phyloP scores from a whole-genome alignment of 1,139 yeast species.

The Diutina sp. region DNA sequence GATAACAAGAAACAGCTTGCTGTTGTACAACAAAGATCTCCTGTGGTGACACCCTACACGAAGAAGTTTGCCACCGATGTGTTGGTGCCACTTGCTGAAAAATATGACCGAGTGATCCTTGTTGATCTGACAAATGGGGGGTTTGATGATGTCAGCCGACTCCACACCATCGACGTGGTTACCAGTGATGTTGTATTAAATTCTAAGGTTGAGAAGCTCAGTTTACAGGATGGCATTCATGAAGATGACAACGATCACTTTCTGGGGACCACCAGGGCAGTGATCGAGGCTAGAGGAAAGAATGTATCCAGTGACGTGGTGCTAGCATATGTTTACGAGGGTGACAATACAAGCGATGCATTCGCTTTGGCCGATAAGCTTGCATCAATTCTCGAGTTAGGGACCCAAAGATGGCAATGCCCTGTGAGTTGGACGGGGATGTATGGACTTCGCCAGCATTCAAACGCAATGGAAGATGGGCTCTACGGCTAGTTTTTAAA shows the following conservation, averaged over 20 bases:
- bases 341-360: conserved; percentile 77
- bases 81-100: conserved; percentile 33
- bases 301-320: background rate
- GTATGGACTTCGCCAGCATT: conserved; percentile 62
- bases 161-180: conserved; percentile 7
- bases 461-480: conserved; percentile 66
- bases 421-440: conserved; percentile 82
- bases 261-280: background rate
- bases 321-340: conserved; percentile 62
- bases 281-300: background rate
- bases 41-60: conserved; percentile 57
- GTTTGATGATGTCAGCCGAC: conserved; percentile 20
- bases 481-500: conserved; percentile 37
- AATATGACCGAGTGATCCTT: conserved; percentile 37
- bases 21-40: conserved; percentile 72
- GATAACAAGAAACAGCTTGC: conserved; percentile 28
- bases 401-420: conserved; percentile 19
- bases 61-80: conserved; percentile 40
- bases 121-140: conserved; percentile 70
- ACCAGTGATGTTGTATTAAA: conserved; percentile 5
- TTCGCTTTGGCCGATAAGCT: conserved; percentile 33
- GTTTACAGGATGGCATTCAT: background rate
- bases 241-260: background rate
- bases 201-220: conserved; percentile 2
- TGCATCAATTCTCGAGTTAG: conserved; percentile 8